Evolutionary conservation across 1,284 basidiomycete genomes (phyloP), one percentile per base, ranked within the genome.

Genomic region (Amylostereum chailletii): DNA sequence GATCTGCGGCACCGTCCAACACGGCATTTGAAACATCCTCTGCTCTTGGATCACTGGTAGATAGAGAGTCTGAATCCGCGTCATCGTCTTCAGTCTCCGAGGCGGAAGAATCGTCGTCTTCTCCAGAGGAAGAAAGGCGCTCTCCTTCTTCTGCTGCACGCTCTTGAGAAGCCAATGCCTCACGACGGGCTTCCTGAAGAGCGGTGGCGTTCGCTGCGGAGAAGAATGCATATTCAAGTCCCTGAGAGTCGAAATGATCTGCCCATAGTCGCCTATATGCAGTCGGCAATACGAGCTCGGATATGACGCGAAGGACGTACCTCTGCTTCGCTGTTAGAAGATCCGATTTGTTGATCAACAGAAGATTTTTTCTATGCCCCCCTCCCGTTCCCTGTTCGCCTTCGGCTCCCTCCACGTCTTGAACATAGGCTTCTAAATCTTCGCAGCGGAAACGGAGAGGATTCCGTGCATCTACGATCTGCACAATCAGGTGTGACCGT

Each of bases 291-390:
- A 32, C 19, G 38, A 11, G 10, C 30, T 32, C 33, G 33, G 32
- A 26, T 33, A 49, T 37, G 10, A 36, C 8, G 5, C 34, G 34
- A 29, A 43, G 42, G 5, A 10, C 6, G 32, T 6, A 7, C 86
- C 95, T 81, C 71, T 99, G 96, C 51, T 84, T 77, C 5, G 79
- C 74, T 10, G 92, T 96, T 55, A 99, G 70, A 46, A 99, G 69
- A 71, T 99, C 96, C 2, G 95, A 83, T 69, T 99, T 99, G 69
- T 99, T 99, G 66, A 99, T 90, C 49, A 99, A 75, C 39, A 99
- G 68, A 58, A 99, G 68, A 59, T 77, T 90, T 62, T 74, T 80
- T 59, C 94, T 74, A 62, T 75, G 75, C 7, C 85, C 86, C 57
- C 75, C 81, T 0, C 88, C 89, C 0, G 85, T 86, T 4, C 84